Evolutionary conservation across 2,329 filamentous ascomycete species (phyloP), one percentile per base, ranked within the genome.

Genomic region (Epicoccum sorghinum): DNA sequence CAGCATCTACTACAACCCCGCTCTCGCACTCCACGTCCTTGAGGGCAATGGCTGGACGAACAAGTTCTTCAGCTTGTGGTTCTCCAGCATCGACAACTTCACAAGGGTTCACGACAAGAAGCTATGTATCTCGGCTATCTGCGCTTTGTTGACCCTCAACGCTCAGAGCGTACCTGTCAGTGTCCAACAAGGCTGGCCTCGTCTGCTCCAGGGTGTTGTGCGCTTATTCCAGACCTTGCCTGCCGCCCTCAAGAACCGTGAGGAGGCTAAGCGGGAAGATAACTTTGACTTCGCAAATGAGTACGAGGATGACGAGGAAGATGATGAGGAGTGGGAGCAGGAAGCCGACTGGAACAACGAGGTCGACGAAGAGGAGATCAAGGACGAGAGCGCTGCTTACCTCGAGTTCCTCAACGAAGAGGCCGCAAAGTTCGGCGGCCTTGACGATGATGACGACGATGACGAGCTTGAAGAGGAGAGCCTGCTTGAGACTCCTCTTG

Each of bases 1-100:
- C 77, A 87, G 90, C 50, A 92, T 98, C 67, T 96, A 98, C 82
- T 99, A 99, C 82, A 97, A 96, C 79, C 93, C 95, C 1, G 78
- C 89, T 39, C 82, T 97, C 55, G 85, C 92, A 23, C 83, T 99
- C 22, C 88, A 92, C 58, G 86, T 96, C 33, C 83, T 99, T n/a
- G 95, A 99, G 78, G 79, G 83, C 47, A 93, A 96, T 69, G 89
- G 86, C 57, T 97, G 93, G 93, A 98, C 95, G 6, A 98, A 98
- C 78, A 96, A 96, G 72, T 99, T 99, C 80, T 99, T 99, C 81
- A 96, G 91, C 77, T 80, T 96, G 55, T 99, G 95, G 95, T 99
- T 99, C 76, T 91, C 91, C 37, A 96, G 88, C 78, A 99, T 99
- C 79, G 89, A 96, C 59, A 88, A 86, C 68, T 98, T 99, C 79